Evolutionary conservation across 306 rosid species (phyloP).

Genomic region (cucumber (Cucumis sativus)): Cucumber_9930_V3 NC_026660.2:11637001-11637500

Average conservation of each 20-base stretch:
- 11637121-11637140: not conserved
- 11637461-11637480: slow-evolving; percentile 11
- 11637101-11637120: not conserved
- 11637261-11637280: not conserved
- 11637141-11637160: slow-evolving; percentile 5
- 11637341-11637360: slow-evolving; percentile 50
- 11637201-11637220: not conserved
- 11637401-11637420: slow-evolving; percentile 31
- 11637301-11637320: slow-evolving; percentile 8
- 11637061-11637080: not conserved
- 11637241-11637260: not conserved
- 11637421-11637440: slow-evolving; percentile 26
- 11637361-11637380: slow-evolving; percentile 43
- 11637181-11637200: not conserved
- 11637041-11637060: not conserved
- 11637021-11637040: not conserved
- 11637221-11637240: not conserved
- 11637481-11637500: slow-evolving; percentile 12
- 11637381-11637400: slow-evolving; percentile 43
- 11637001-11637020: not conserved
- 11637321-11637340: slow-evolving; percentile 42
- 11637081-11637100: not conserved
- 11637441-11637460: slow-evolving; percentile 26
- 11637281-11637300: not conserved
- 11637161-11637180: not conserved